Base-by-base conservation (phyloP, 768 basidiomycete genomes). In the Pleurotus tuoliensis region DNA sequence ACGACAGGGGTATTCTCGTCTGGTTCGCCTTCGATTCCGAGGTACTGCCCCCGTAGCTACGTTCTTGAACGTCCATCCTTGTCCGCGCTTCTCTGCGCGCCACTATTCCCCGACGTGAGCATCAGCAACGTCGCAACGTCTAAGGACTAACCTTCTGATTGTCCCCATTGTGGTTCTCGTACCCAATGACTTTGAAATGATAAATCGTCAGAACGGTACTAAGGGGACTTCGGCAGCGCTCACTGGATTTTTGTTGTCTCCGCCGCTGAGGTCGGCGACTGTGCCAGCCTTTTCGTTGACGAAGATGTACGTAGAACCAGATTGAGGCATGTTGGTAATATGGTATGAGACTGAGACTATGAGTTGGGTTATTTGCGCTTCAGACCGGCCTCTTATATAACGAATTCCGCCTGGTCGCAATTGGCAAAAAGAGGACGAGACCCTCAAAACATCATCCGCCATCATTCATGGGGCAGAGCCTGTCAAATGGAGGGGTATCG, bases 251-350 rank as follows among this genome's bases (percentile, higher is more conserved):
- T 48, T 47, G 57, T 72, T 66, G 55, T 78, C 73, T 34, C 55
- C 67, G 15, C 75, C 77, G 12, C 74, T 77, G 58, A 81, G 75
- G 62, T 81, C 79, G 34, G 78, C 49, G 37, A 69, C 72, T 13
- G 73, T 79, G 3, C 67, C 68, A 11, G 68, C 69, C 64, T 79
- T 68, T 55, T 58, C 66, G 69, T 81, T 81, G 56, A 47, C 59
- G 58, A 81, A 66, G 43, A 55, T 66, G 64, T 79, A 79, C 4
- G 39, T 62, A 5, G n/a, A 39, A 3, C 30, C 30, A 9, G 30
- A 34, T 34, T 34, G 30, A 34, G 30, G 30, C 30, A 34, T 34
- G 30, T 34, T 34, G 4, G 30, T 34, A 8, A 34, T 34, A 34
- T 34, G 11, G 30, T 0, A 34, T 11, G 30, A 34, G 30, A 30